A percentile compares a stretch with the other conserved stretches of the same genome.
These are phyloP conservation scores for Apophysomyces trapeziformis DNA, from an alignment of 371 early-diverging fungal species.

Conservation along the genomic window DNA sequence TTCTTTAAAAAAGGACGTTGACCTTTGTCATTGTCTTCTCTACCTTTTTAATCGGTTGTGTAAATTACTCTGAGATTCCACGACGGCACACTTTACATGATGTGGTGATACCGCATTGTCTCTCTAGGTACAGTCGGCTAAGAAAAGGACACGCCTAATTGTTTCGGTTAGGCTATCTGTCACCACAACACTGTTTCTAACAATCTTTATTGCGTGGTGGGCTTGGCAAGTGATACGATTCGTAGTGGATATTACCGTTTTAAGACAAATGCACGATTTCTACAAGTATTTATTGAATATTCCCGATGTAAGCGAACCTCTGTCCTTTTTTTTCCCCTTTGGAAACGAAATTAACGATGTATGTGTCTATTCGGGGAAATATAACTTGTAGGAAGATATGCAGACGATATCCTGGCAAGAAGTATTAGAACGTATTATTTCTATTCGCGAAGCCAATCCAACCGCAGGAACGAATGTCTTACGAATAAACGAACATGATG, in stretches of 20 bases:
- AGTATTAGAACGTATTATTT: constrained; percentile 71
- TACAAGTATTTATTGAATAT: constrained; percentile 82
- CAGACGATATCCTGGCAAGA: constrained; percentile 81
- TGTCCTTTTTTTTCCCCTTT: no score
- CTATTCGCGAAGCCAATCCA: constrained; percentile 73
- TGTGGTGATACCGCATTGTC: constrained; percentile 80
- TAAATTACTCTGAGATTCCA: constrained; percentile 82
- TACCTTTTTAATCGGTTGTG: constrained; percentile 86
- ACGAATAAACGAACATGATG: constrained; percentile 84
- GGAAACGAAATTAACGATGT: no score
- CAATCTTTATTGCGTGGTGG: constrained; percentile 77
- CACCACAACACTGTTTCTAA: constrained; percentile 52
- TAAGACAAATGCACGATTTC: constrained; percentile 86
- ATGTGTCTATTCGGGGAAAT: background rate
- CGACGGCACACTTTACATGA: constrained; percentile 69
- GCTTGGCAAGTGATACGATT: constrained; percentile 71
- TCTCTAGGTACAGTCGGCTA: constrained; percentile 42
- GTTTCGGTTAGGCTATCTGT: constrained; percentile 40
- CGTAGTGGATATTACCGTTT: constrained; percentile 68
- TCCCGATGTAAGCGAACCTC: constrained; percentile 63
- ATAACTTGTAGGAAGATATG: constrained; percentile 66
- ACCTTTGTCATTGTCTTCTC: constrained; percentile 89
- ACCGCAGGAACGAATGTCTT: constrained; percentile 51
- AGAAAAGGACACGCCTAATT: constrained; percentile 4
- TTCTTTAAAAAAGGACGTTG: constrained; percentile 55